These are phyloP conservation scores for Apiospora saccharicola DNA, from an alignment of 2,329 filamentous ascomycete genomes.

Conservation along the genomic window DNA sequence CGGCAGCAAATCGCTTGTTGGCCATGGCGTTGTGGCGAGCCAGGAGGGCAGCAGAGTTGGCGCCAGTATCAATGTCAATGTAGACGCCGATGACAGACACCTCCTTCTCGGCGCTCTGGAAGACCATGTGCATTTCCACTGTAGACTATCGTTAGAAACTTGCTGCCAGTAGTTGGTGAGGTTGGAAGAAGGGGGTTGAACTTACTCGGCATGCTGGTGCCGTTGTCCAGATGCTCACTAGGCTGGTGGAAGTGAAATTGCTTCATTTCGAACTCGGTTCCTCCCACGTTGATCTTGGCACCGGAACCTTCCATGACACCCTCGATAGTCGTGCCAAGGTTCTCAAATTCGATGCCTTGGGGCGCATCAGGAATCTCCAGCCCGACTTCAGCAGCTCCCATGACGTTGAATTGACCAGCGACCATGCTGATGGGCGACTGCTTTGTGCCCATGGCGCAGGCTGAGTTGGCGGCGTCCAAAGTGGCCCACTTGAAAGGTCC, in stretches of 20 bases:
- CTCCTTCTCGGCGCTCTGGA: conserved; percentile 50
- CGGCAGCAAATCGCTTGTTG: conserved; percentile 22
- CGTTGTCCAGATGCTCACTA: conserved; percentile 55
- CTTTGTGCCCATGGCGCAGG: conserved; percentile 58
- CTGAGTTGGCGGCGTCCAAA: conserved; percentile 50
- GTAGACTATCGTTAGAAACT: conserved; percentile 19
- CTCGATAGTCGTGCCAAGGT: conserved; percentile 65
- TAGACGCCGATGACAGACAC: conserved; percentile 55
- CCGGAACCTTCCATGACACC: conserved; percentile 57
- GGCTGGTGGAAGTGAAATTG: conserved; percentile 61
- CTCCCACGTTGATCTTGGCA: conserved; percentile 45
- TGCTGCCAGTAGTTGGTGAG: conserved; percentile 20
- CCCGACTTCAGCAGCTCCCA: conserved; percentile 42
- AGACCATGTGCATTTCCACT: conserved; percentile 68
- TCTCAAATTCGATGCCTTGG: conserved; percentile 59
- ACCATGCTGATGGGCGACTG: conserved; percentile 67
- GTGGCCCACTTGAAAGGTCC: conserved; percentile 46
- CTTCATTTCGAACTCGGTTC: conserved; percentile 47
- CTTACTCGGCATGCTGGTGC: conserved; percentile 53
- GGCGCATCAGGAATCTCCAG: conserved; percentile 51
- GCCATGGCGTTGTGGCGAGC: conserved; percentile 28
- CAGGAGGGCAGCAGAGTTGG: conserved; percentile 29
- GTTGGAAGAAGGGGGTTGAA: conserved; percentile 10
- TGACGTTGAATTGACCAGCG: conserved; percentile 43
- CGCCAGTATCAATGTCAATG: conserved; percentile 46